These are phyloP conservation scores for Erucastrum elatum DNA, from an alignment of 345 rosid species.

Conservation along the genomic window DNA sequence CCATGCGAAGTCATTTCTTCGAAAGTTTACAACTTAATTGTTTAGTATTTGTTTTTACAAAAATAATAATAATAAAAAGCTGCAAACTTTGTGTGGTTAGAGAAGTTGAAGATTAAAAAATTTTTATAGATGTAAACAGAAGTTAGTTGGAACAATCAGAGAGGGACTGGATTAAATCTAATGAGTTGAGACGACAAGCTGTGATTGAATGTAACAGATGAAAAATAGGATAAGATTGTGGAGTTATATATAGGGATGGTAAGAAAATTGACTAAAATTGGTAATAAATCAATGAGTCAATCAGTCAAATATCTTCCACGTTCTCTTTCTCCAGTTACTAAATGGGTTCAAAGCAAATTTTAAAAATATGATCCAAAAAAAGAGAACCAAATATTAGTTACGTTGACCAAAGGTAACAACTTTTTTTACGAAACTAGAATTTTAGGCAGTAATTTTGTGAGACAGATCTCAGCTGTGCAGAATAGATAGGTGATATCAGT, in stretches of 20 bases:
- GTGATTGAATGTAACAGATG: neutral
- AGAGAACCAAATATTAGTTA: too few species aligned
- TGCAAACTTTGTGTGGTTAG: neutral
- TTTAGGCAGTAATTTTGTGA: too few species aligned
- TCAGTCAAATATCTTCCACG: neutral
- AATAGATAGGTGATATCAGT: too few species aligned
- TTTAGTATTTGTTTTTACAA: neutral
- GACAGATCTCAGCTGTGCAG: too few species aligned
- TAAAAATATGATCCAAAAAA: too few species aligned
- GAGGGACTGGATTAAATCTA: neutral
- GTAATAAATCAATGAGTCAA: neutral
- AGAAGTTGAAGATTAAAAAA: neutral
- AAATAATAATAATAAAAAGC: too few species aligned
- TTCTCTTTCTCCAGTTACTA: neutral
- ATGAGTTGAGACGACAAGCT: neutral
- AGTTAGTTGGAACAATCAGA: neutral
- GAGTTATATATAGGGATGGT: too few species aligned
- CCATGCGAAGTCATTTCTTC: constrained; percentile 12
- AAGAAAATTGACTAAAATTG: neutral
- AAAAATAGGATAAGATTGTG: neutral
- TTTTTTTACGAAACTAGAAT: too few species aligned
- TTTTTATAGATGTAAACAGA: constrained; percentile 8
- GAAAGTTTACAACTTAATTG: neutral
- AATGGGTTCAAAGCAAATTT: too few species aligned
- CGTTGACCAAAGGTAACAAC: too few species aligned